A percentile compares a stretch with the other conserved stretches of the same genome.
Conservation (phyloP, 257 asterid species). For the Salvia hispanica region DNA sequence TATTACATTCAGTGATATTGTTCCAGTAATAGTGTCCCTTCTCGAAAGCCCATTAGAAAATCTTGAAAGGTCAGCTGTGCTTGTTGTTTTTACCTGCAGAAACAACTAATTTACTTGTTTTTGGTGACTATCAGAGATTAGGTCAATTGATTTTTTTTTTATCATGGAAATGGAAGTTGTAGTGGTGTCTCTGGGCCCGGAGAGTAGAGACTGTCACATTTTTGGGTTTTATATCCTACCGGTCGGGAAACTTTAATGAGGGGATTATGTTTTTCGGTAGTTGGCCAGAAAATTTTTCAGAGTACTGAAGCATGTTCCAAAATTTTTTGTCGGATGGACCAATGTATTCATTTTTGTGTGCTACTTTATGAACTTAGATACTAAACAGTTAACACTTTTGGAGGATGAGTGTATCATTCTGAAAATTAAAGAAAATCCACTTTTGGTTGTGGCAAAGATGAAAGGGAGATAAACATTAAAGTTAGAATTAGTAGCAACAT, state of each 20-base stretch:
- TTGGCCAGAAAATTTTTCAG: neutral
- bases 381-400: neutral
- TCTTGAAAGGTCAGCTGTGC: conserved; percentile 65
- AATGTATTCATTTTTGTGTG: neutral
- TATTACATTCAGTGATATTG: conserved; percentile 56
- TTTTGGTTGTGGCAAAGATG: neutral
- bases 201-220: conserved; percentile 7
- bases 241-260: neutral
- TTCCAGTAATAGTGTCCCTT: conserved; percentile 78
- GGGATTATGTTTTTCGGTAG: neutral
- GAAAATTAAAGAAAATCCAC: neutral
- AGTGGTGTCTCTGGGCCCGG: conserved; percentile 24
- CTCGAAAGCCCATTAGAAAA: conserved; percentile 83
- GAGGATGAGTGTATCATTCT: neutral
- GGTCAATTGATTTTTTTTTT: conserved; percentile 18
- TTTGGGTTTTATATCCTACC: neutral
- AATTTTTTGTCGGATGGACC: neutral
- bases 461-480: neutral
- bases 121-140: conserved; percentile 6
- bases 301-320: neutral
- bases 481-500: neutral
- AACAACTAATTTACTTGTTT: neutral
- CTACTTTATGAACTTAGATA: neutral
- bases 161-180: conserved; percentile 15
- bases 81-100: neutral